Evolutionary conservation across 2,329 filamentous ascomycete species (phyloP), one percentile per base, ranked within the genome.

Genomic region (Cryphonectria parasitica): DNA sequence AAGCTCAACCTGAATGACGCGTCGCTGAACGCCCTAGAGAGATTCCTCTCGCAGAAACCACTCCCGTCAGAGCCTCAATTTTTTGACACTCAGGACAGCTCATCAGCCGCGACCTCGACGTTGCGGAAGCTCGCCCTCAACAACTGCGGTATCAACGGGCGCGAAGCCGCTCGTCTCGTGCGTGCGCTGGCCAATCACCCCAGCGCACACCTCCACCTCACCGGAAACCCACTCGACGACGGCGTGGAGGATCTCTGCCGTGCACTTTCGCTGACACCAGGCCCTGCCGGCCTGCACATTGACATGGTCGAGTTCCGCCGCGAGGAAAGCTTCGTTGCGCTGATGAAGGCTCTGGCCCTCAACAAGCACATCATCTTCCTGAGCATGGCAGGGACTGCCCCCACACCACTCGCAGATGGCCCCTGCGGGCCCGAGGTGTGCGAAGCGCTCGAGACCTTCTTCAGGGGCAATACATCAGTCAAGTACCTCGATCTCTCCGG

Each of bases 251-350:
- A 86, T 66, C 78, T 88, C 68, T 85, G 84, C 31, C 79, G 81
- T 28, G 83, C 85, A 10, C 82, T 89, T 36, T 78, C 81, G 0
- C 78, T 80, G 67, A 83, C 83, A 19, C 82, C 83, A 72, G 84
- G 85, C 1, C 86, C 86, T 0, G 83, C 81, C 72, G 83, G 82
- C 34, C 78, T 89, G 31, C 84, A 85, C 73, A 77, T 88, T 72
- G 84, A 88, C 73, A 88, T 89, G 86, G 79, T 88, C n/a, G 86
- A 88, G 72, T 88, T 89, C 73, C 79, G 80, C 28, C 78, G 83
- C 54, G 87, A 88, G 75, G 76, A 76, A 13, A 87, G 82, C 74
- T 89, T 86, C 73, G 81, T 86, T 68, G 82, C 82, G 67, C 80
- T 89, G 5, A 77, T 89, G 71, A 79, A 77, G 22, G 85, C 86